Base-by-base conservation (phyloP, 345 rosid species). In the Ricinus communis region DNA sequence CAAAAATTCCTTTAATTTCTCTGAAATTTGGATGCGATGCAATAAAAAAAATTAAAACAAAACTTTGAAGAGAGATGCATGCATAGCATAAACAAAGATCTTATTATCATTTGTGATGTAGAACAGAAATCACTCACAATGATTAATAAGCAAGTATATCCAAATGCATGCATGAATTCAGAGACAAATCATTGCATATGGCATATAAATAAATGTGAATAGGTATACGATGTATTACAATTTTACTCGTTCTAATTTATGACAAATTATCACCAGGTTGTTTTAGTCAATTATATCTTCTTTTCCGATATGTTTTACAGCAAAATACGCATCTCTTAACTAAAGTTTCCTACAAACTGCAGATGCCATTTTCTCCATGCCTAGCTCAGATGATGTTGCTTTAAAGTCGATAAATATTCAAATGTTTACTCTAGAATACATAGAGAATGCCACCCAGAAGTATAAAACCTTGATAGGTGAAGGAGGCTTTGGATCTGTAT, bases 331-430 rank as follows among this genome's bases (percentile, higher is more conserved):
- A 66, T 66, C n/a, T 70, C 70, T 73, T 19, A 78, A 25, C 7
- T 8, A 75, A 30, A 25, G 33, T 70, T 50, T 58, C 45, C 60
- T 18, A 62, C 51, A 46, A 65, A 54, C 63, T 77, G 87, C 83
- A 87, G 91, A 83, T 79, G 73, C 81, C 65, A 80, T 82, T 27
- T 89, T 79, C 83, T 76, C 91, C 21, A 8, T 85, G 38, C 68
- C 76, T 45, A 83, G 84, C 72, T 70, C 50, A 11, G 84, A 81
- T 24, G 84, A 82, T 49, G 27, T 73, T 38, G 31, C 66, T 46
- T 25, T 84, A 66, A 84, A 57, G 85, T 74, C 86, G 11, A 85
- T 85, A 71, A 60, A 68, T 13, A 80, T 89, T 70, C 80, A 79
- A 79, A 13, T 66, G 59, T 85, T 78, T 74, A 74, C 82, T 62